Evolutionary conservation across 129 eudicot species (phyloP).

Genomic region (Flaveria sonorensis): DNA sequence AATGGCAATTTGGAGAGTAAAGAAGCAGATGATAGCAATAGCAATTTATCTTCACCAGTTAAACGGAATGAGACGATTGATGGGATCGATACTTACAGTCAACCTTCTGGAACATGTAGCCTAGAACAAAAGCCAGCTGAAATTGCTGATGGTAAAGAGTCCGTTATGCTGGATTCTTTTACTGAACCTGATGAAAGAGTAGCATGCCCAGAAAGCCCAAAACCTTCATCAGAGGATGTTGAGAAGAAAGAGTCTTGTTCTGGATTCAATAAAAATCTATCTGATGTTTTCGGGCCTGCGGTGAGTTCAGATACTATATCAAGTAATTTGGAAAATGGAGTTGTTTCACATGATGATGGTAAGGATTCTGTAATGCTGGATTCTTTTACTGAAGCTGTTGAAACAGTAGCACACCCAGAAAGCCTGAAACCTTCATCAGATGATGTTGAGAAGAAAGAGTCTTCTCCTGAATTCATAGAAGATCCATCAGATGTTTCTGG

Average conservation of each 20-base stretch:
- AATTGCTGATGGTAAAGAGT: slow-evolving; percentile 30
- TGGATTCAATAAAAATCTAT: slow-evolving; percentile 37
- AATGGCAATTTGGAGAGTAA: slow-evolving; percentile 43
- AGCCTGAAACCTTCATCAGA: slow-evolving; percentile 34
- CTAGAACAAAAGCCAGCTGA: slow-evolving; percentile 29
- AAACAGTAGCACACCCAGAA: slow-evolving; percentile 23
- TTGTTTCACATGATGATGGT: slow-evolving; percentile 31
- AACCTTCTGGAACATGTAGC: slow-evolving; percentile 23
- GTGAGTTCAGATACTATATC: slow-evolving; percentile 34
- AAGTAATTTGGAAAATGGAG: slow-evolving; percentile 31
- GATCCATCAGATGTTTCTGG: slow-evolving; percentile 21
- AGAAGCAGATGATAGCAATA: slow-evolving; percentile 26
- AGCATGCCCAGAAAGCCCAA: slow-evolving; percentile 31
- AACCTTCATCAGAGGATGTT: slow-evolving; percentile 27
- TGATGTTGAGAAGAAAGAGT: slow-evolving; percentile 25
- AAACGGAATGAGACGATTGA: slow-evolving; percentile 26
- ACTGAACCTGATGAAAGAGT: slow-evolving; percentile 21
- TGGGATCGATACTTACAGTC: slow-evolving; percentile 26
- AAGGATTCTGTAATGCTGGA: slow-evolving; percentile 24
- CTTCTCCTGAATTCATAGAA: slow-evolving; percentile 29
- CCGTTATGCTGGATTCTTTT: slow-evolving; percentile 21
- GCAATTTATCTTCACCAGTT: slow-evolving; percentile 21
- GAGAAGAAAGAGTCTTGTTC: slow-evolving; percentile 25
- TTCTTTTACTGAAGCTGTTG: slow-evolving; percentile 23
- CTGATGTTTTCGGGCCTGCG: slow-evolving; percentile 21